Percentiles rank a stretch among this genome's conserved stretches.
phyloP scores from a whole-genome alignment of 805 yeast species.

The Clavispora santaluciae region DNA sequence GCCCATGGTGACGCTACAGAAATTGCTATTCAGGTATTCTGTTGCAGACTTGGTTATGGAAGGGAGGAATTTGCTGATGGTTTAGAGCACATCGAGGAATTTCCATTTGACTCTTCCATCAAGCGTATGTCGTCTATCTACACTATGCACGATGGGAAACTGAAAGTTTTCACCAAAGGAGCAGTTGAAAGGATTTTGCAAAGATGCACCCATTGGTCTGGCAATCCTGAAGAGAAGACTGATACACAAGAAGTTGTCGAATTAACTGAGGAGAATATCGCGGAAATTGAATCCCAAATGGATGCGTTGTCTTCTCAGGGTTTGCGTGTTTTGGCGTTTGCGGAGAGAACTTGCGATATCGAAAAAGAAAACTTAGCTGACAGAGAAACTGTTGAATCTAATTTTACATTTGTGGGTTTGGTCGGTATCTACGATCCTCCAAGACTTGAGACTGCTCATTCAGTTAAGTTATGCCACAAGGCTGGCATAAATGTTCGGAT shows the following conservation, averaged over 20 bases:
- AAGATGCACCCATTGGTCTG: conserved; percentile 16
- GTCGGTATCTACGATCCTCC: conserved; percentile 21
- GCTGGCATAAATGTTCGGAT: conserved; percentile 19
- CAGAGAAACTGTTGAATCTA: conserved; percentile 16
- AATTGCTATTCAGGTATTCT: conserved; percentile 17
- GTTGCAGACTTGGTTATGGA: conserved; percentile 13
- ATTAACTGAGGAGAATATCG: conserved; percentile 14
- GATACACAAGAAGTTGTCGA: conserved; percentile 12
- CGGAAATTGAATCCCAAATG: conserved; percentile 14
- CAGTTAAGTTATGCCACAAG: conserved; percentile 17
- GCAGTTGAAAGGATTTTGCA: conserved; percentile 17
- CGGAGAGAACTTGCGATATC: conserved; percentile 11
- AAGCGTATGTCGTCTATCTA: conserved; percentile 17
- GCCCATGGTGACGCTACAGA: conserved; percentile 20
- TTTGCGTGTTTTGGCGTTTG: conserved; percentile 19
- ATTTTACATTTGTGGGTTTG: conserved; percentile 16
- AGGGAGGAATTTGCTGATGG: conserved; percentile 22
- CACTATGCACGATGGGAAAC: conserved; percentile 7
- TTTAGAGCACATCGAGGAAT: conserved; percentile 14
- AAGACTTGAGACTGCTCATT: conserved; percentile 15
- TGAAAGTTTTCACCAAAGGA: conserved; percentile 16
- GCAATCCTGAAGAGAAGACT: conserved; percentile 14
- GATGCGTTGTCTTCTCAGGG: conserved; percentile 18
- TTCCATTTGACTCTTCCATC: conserved; percentile 16
- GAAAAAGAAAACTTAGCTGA: conserved; percentile 10